A percentile compares a stretch with the other conserved stretches of the same genome.
Evolutionary conservation across 2,329 filamentous ascomycete species (phyloP).

Genomic region (Ascochyta pisi): DNA sequence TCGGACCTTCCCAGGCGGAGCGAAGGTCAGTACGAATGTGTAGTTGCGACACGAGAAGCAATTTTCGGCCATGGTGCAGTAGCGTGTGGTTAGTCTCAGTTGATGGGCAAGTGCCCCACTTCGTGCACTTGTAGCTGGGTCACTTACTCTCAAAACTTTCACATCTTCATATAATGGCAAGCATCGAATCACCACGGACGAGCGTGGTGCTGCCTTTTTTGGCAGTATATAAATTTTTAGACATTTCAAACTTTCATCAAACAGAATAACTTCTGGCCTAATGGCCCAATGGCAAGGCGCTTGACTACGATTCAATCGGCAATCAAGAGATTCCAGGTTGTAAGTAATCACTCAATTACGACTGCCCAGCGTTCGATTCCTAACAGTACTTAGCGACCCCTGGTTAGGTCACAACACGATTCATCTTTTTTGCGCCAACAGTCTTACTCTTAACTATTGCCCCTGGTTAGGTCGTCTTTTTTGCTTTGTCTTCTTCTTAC

Average conservation of each 20-base stretch:
- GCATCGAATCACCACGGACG: no score
- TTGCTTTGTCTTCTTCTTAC: no score
- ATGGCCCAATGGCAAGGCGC: slow-evolving; percentile 61
- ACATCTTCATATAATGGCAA: no score
- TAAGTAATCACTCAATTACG: neutral
- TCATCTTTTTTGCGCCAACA: slow-evolving; percentile 6
- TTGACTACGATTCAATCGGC: slow-evolving; percentile 54
- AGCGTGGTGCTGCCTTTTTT: no score
- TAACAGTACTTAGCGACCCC: slow-evolving; percentile 26
- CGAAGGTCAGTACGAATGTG: no score
- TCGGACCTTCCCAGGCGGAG: no score
- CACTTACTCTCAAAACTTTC: slow-evolving; percentile 3
- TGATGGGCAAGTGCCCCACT: neutral
- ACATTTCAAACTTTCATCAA: neutral
- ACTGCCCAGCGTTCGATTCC: slow-evolving; percentile 15
- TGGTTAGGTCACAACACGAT: slow-evolving; percentile 25
- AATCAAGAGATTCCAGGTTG: slow-evolving; percentile 34
- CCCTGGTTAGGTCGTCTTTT: no score
- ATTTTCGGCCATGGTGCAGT: no score
- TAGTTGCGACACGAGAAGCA: no score
- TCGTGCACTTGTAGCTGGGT: neutral
- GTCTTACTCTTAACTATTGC: no score
- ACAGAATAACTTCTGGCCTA: slow-evolving; percentile 16
- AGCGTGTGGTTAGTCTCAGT: neutral
- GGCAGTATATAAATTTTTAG: no score